A percentile compares a stretch with the other conserved stretches of the same genome.
Conservation (phyloP, 2,329 filamentous ascomycete species). For the Aspergillus alliaceus region DNA sequence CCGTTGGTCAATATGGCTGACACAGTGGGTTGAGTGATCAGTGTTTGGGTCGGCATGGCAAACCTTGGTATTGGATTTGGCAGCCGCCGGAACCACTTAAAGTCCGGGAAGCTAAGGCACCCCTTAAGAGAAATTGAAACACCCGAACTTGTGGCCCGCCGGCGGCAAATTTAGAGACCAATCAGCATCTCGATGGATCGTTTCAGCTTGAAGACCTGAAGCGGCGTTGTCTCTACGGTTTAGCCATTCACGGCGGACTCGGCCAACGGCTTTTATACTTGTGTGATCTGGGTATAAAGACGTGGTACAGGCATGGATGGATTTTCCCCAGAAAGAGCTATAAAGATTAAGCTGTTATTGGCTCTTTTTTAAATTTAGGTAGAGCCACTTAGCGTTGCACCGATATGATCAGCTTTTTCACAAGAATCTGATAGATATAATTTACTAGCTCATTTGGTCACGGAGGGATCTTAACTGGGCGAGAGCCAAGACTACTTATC, state of each 20-base stretch:
- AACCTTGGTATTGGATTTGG: conserved; percentile 2
- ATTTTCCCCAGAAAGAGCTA: not conserved
- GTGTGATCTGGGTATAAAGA: not conserved
- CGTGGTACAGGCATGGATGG: not conserved
- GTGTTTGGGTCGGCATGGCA: conserved; percentile 2
- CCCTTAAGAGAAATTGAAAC: conserved; percentile 6
- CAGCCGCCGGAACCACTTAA: not conserved
- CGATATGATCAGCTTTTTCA: not conserved
- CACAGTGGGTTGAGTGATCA: conserved; percentile 14
- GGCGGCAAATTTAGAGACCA: not conserved
- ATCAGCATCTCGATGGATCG: not conserved
- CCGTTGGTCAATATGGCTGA: conserved; percentile 11
- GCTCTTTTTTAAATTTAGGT: not conserved
- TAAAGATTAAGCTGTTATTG: not conserved
- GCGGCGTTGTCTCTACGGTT: not conserved
- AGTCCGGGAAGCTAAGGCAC: not conserved
- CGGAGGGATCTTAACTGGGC: not conserved
- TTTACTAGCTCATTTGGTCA: not conserved
- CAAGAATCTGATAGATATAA: not conserved
- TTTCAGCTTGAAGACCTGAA: not conserved
- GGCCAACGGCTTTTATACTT: not conserved
- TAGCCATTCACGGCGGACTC: not conserved
- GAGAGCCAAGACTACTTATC: not conserved
- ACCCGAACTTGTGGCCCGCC: not conserved
- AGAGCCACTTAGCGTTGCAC: not conserved